Conservation (phyloP, 2,329 filamentous ascomycete species). For the Peltaster fructicola region DNA sequence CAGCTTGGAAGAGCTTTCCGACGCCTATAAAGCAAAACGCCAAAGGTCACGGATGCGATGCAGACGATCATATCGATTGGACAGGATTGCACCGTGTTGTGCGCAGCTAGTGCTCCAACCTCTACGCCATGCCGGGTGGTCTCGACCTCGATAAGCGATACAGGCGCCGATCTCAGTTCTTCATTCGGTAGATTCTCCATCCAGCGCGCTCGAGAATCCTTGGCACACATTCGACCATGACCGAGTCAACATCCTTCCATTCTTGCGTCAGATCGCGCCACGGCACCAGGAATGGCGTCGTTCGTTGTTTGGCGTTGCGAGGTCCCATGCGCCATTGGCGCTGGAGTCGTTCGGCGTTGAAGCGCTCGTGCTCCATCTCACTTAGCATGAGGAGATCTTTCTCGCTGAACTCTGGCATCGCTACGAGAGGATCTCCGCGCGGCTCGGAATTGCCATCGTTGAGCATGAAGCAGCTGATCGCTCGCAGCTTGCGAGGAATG, state of each 20-base stretch:
- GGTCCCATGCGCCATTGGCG: slow-evolving; percentile 19
- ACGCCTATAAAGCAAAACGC: no score
- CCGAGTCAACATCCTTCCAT: slow-evolving; percentile 19
- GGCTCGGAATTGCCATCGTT: slow-evolving; percentile 9
- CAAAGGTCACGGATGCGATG: no score
- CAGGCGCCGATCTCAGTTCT: no score
- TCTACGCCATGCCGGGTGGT: no score
- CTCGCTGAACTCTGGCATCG: slow-evolving; percentile 14
- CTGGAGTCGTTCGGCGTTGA: slow-evolving; percentile 20
- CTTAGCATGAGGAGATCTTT: slow-evolving; percentile 17
- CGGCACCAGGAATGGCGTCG: slow-evolving; percentile 19
- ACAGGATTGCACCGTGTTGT: no score
- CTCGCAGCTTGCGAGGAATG: slow-evolving; percentile 19
- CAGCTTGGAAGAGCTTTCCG: no score
- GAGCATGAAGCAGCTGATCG: slow-evolving; percentile 19
- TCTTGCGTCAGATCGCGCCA: slow-evolving; percentile 19
- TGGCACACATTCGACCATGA: slow-evolving; percentile 21
- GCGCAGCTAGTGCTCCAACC: no score
- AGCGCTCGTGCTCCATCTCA: slow-evolving; percentile 21
- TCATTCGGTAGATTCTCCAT: slow-evolving; percentile 19
- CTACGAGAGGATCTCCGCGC: slow-evolving; percentile 12
- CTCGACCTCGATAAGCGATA: no score
- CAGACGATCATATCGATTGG: no score
- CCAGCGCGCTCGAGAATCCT: slow-evolving; percentile 14
- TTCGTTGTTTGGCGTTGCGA: slow-evolving; percentile 15